Conservation (phyloP, 306 rosid genomes). For the Vigna unguiculata region DNA sequence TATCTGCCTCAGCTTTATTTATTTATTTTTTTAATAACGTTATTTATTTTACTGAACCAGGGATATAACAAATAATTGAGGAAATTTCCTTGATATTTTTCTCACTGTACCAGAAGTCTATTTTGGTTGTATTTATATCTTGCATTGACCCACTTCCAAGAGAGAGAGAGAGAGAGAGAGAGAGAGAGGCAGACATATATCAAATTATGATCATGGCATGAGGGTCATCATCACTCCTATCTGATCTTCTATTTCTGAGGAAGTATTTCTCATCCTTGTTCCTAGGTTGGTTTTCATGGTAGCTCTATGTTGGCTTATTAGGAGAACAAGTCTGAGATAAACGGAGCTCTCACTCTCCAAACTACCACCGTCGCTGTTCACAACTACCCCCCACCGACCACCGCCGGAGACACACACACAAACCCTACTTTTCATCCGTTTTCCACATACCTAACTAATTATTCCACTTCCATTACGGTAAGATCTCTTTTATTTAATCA, state of each 20-base stretch:
- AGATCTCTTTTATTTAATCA: constrained; percentile 13
- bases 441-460: neutral
- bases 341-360: constrained; percentile 39
- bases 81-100: constrained; percentile 47
- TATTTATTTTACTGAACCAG: constrained; percentile 25
- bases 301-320: constrained; percentile 55
- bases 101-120: constrained; percentile 52
- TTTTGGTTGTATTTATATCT: constrained; percentile 76
- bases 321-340: constrained; percentile 51
- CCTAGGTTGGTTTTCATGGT: constrained; percentile 67
- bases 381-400: constrained; percentile 5
- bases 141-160: constrained; percentile 76
- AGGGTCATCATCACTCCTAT: constrained; percentile 73
- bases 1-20: constrained; percentile 3
- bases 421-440: constrained; percentile 12
- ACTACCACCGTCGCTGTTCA: constrained; percentile 14
- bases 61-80: constrained; percentile 71
- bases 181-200: constrained; percentile 36
- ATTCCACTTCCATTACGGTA: constrained; percentile 40
- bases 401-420: neutral
- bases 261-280: constrained; percentile 61
- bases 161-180: constrained; percentile 8
- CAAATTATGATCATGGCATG: constrained; percentile 59
- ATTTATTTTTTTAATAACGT: neutral
- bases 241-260: constrained; percentile 73